Evolutionary conservation across 23 red algal species (phyloP).

Genomic region (Chondrus crispus): DNA sequence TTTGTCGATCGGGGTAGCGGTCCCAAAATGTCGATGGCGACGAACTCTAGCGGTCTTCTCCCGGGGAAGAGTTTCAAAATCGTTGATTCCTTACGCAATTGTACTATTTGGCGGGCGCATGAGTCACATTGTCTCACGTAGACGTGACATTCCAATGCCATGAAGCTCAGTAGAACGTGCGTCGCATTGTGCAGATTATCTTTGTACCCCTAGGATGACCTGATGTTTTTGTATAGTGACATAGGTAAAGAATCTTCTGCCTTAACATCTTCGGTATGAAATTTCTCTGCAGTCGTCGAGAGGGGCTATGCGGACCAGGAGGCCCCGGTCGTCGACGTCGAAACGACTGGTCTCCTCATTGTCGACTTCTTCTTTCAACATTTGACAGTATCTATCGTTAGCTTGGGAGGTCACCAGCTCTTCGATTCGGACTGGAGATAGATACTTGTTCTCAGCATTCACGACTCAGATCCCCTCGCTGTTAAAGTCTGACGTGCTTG

Average conservation of each 20-base stretch:
- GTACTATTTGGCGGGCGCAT: background rate
- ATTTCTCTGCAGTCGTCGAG: no score
- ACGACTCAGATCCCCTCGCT: no score
- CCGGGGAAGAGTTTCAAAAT: background rate
- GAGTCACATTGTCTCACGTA: background rate
- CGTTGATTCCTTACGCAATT: background rate
- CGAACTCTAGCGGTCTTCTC: background rate
- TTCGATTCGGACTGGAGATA: no score
- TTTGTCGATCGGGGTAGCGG: background rate
- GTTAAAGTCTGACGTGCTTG: no score
- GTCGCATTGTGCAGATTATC: background rate
- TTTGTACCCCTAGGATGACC: background rate
- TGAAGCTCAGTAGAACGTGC: background rate
- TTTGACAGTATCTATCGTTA: no score
- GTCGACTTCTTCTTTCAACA: no score
- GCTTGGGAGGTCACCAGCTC: no score
- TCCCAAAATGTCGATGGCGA: slow-evolving; percentile 3
- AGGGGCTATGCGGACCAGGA: no score
- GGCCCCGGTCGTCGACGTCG: no score
- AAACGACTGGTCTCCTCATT: no score
- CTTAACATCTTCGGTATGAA: no score
- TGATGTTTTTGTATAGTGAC: background rate
- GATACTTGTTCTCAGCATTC: no score
- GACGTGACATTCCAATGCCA: background rate
- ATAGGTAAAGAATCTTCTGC: background rate